Conservation (phyloP, 202 grass and related monocot species). For the Carex arenaria region DNA sequence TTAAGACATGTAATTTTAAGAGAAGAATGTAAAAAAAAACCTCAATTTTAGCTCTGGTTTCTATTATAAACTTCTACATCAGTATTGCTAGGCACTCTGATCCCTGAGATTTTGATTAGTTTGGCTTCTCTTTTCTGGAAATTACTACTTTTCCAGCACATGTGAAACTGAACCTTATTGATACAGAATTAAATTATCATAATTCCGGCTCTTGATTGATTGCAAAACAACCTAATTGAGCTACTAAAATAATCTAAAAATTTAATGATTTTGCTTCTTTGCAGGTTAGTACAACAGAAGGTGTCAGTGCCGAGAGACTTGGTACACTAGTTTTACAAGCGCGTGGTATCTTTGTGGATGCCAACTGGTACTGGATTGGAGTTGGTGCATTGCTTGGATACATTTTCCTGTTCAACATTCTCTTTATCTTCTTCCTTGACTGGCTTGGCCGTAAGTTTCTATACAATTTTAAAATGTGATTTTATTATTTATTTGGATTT, state of each 20-base stretch:
- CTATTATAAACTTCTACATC: not conserved
- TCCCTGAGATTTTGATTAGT: not conserved
- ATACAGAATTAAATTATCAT: not conserved
- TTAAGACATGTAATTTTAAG: not conserved
- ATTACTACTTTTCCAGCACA: not conserved
- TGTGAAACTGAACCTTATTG: not conserved
- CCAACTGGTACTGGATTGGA: constrained; percentile 97
- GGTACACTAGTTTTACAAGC: constrained; percentile 52
- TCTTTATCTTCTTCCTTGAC: constrained; percentile 77
- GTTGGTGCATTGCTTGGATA: constrained; percentile 72
- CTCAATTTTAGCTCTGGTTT: not conserved
- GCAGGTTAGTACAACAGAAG: constrained; percentile 22
- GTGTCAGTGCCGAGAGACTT: constrained; percentile 35
- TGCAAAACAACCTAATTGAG: not conserved
- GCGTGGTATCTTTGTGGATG: constrained; percentile 76
- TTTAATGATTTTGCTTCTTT: not conserved
- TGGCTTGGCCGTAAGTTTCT: constrained; percentile 77
- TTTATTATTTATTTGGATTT: not conserved
- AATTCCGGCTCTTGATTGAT: not conserved
- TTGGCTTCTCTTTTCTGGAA: not conserved
- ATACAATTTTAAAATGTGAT: not conserved
- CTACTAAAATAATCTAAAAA: constrained; percentile 4
- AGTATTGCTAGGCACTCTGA: not conserved
- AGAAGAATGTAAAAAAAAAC: not conserved
- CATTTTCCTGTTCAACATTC: constrained; percentile 83